Conservation (phyloP, 2,329 filamentous ascomycete species). For the Stemphylium vesicarium region DNA sequence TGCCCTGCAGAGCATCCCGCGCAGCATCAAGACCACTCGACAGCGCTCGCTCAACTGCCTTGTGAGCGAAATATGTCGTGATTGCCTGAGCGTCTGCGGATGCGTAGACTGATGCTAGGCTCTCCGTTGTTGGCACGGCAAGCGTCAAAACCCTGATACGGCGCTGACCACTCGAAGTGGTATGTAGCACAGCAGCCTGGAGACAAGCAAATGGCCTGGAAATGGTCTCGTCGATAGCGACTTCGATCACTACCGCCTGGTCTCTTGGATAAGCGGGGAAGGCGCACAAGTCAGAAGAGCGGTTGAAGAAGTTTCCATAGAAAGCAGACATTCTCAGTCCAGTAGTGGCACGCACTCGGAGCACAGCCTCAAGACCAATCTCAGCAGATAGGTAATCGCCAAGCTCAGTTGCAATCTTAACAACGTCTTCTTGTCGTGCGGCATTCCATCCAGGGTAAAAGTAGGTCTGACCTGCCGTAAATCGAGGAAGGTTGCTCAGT, state of each 20-base stretch:
- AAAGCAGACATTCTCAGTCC: slow-evolving; percentile 96
- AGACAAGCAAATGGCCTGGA: slow-evolving; percentile 86
- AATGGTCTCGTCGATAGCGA: slow-evolving; percentile 94
- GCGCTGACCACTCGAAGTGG: slow-evolving; percentile 95
- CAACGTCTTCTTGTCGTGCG: slow-evolving; percentile 88
- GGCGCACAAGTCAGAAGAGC: slow-evolving; percentile 94
- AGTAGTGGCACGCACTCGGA: slow-evolving; percentile 92
- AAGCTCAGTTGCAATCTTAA: slow-evolving; percentile 97
- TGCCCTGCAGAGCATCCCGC: slow-evolving; percentile 86
- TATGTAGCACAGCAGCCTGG: slow-evolving; percentile 91
- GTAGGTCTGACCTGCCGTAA: slow-evolving; percentile 96
- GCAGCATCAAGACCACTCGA: slow-evolving; percentile 88
- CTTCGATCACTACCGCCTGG: slow-evolving; percentile 96
- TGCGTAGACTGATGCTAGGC: slow-evolving; percentile 87
- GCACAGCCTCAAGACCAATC: slow-evolving; percentile 93
- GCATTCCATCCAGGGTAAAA: slow-evolving; percentile 99
- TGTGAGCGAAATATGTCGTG: slow-evolving; percentile 93
- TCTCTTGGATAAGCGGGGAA: slow-evolving; percentile 98
- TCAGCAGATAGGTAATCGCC: slow-evolving; percentile 96
- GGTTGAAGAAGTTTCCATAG: slow-evolving; percentile 99
- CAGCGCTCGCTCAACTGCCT: slow-evolving; percentile 89
- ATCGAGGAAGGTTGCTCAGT: slow-evolving; percentile 90
- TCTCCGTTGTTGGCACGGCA: slow-evolving; percentile 89
- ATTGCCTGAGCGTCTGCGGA: slow-evolving; percentile 95
- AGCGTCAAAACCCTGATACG: slow-evolving; percentile 94